A percentile compares a stretch with the other conserved stretches of the same genome.
Evolutionary conservation across 768 basidiomycete species (phyloP).

Genomic region (Coprinopsis marcescibilis): DNA sequence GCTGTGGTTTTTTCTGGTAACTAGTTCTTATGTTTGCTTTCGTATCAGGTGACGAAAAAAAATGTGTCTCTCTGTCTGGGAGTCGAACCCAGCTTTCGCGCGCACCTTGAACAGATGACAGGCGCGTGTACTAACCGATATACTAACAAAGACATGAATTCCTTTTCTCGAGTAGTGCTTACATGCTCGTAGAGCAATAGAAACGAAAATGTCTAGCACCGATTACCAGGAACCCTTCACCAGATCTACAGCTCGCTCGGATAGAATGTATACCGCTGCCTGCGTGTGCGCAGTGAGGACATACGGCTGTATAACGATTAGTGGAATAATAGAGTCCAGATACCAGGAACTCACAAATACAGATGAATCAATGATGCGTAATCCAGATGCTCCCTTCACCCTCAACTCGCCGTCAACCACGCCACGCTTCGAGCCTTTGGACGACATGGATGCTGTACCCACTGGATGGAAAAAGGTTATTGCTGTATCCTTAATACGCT

Average conservation of each 20-base stretch:
- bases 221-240: slow-evolving; percentile 10
- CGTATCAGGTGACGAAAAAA: no score
- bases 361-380: slow-evolving; percentile 24
- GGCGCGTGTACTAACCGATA: no score
- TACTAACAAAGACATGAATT: no score
- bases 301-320: slow-evolving; percentile 9
- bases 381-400: slow-evolving; percentile 22
- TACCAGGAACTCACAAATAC: slow-evolving; percentile 16
- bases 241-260: slow-evolving; percentile 13
- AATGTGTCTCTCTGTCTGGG: no score
- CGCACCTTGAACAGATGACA: no score
- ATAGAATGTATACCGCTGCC: slow-evolving; percentile 12
- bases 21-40: no score
- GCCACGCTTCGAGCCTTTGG: slow-evolving; percentile 17
- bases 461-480: slow-evolving; percentile 15
- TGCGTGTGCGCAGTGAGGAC: slow-evolving; percentile 12
- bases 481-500: slow-evolving; percentile 10
- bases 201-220: no score
- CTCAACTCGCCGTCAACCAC: slow-evolving; percentile 24
- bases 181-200: no score
- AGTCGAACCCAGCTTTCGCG: no score
- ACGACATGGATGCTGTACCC: slow-evolving; percentile 19
- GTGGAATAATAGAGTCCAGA: background rate
- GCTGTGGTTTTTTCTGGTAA: no score
- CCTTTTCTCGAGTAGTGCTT: no score